These are phyloP conservation scores for Chondrostereum purpureum DNA, from an alignment of 1,284 basidiomycete genomes.

Conservation along the genomic window DNA sequence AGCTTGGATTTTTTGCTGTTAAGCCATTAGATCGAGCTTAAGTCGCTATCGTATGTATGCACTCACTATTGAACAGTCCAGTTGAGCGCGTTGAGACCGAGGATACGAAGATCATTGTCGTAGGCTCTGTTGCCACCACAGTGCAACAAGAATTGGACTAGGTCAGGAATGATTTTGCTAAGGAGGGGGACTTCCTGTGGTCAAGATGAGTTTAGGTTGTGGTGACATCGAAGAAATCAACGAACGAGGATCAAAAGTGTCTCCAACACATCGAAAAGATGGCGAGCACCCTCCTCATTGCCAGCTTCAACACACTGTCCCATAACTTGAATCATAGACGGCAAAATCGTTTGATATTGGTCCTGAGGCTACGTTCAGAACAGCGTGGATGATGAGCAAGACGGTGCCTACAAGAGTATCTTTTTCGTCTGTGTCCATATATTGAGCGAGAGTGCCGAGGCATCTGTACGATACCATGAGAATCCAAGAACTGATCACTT, in stretches of 20 bases:
- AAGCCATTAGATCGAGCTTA: slow-evolving; percentile 3
- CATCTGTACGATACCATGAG: slow-evolving; percentile 43
- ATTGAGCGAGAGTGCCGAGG: slow-evolving; percentile 90
- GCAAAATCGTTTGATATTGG: slow-evolving; percentile 86
- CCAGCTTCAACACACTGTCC: slow-evolving; percentile 80
- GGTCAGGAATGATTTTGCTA: slow-evolving; percentile 81
- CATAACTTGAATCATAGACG: slow-evolving; percentile 87
- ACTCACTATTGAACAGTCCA: slow-evolving; percentile 91
- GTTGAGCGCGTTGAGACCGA: slow-evolving; percentile 90
- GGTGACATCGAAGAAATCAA: slow-evolving; percentile 9
- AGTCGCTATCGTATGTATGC: neutral
- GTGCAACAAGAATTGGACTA: slow-evolving; percentile 85
- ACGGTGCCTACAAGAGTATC: slow-evolving; percentile 65
- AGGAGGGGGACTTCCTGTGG: slow-evolving; percentile 93
- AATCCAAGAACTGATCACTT: neutral
- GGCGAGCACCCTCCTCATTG: slow-evolving; percentile 80
- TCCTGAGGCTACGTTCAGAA: slow-evolving; percentile 38
- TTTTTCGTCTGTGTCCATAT: slow-evolving; percentile 87
- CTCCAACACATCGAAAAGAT: slow-evolving; percentile 95
- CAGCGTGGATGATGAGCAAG: neutral
- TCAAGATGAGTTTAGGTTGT: too few species aligned
- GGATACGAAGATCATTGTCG: slow-evolving; percentile 81
- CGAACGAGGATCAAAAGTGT: slow-evolving; percentile 86
- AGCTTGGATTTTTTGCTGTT: slow-evolving; percentile 92
- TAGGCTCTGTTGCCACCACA: slow-evolving; percentile 79